phyloP scores from a whole-genome alignment of 2,329 filamentous ascomycete species.

The Lizonia empirigonia region DNA sequence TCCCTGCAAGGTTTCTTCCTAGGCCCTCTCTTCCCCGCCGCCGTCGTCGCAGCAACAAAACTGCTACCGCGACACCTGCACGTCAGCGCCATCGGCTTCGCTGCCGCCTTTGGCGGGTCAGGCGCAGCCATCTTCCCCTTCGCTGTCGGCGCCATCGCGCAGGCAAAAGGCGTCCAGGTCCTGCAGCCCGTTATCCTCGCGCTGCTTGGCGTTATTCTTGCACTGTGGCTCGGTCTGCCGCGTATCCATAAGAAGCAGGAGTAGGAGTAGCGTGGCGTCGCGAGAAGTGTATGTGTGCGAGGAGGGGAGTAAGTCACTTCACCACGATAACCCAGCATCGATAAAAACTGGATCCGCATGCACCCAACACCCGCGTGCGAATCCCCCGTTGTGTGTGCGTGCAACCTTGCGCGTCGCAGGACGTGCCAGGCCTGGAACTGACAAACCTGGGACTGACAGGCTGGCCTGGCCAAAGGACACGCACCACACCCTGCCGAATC shows the following conservation, averaged over 20 bases:
- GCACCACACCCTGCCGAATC: background rate
- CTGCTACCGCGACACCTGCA: conserved; percentile 75
- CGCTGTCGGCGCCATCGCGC: conserved; percentile 70
- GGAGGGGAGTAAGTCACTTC: too few species aligned
- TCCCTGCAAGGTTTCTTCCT: conserved; percentile 78
- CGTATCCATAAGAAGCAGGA: conserved; percentile 53
- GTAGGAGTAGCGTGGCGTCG: conserved; percentile 13
- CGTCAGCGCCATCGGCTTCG: conserved; percentile 80
- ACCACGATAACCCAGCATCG: too few species aligned
- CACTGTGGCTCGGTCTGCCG: conserved; percentile 59
- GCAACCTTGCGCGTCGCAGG: background rate
- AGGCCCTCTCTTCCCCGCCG: conserved; percentile 78
- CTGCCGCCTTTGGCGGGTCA: conserved; percentile 74
- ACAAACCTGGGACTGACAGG: too few species aligned
- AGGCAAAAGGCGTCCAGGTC: conserved; percentile 63
- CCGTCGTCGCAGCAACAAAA: conserved; percentile 74
- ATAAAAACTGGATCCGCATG: too few species aligned
- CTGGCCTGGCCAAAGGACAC: background rate
- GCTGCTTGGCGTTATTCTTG: conserved; percentile 57
- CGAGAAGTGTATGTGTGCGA: background rate
- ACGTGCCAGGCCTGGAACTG: background rate
- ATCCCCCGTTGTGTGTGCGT: background rate
- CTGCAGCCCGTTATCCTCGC: conserved; percentile 65
- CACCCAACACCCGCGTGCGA: background rate
- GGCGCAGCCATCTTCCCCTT: conserved; percentile 72